Conservation (phyloP, 2,329 filamentous ascomycete genomes). For the Fonsecaea pedrosoi region DNA sequence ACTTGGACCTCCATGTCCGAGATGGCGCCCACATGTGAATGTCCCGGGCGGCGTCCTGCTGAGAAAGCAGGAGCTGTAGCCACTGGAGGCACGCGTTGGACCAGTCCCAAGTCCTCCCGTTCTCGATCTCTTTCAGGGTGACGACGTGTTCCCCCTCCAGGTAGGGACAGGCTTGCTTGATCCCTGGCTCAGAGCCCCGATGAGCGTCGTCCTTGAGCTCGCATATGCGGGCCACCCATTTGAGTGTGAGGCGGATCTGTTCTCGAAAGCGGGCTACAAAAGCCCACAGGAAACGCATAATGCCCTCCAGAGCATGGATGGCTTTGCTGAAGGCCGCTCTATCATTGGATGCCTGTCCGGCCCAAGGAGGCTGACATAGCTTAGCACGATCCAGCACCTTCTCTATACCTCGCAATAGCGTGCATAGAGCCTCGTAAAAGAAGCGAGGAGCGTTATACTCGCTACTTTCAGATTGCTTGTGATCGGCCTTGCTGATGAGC, state of each 20-base stretch:
- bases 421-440: neutral
- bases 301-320: neutral
- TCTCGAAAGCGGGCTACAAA: neutral
- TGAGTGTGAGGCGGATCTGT: neutral
- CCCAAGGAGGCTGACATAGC: neutral
- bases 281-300: neutral
- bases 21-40: neutral
- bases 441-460: neutral
- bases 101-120: neutral
- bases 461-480: neutral
- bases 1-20: neutral
- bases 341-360: neutral
- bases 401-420: neutral
- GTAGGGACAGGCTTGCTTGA: too few relatives aligned
- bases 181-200: neutral
- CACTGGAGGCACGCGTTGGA: neutral
- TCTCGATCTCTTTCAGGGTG: neutral
- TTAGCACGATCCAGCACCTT: neutral
- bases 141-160: neutral
- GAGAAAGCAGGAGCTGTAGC: neutral
- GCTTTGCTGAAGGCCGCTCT: neutral
- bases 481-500: neutral
- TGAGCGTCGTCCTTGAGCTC: neutral
- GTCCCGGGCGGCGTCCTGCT: neutral
- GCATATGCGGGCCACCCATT: neutral